Evolutionary conservation across 192 early-diverging fungal genomes (phyloP).

Genomic region (Coemansia sp.): DNA sequence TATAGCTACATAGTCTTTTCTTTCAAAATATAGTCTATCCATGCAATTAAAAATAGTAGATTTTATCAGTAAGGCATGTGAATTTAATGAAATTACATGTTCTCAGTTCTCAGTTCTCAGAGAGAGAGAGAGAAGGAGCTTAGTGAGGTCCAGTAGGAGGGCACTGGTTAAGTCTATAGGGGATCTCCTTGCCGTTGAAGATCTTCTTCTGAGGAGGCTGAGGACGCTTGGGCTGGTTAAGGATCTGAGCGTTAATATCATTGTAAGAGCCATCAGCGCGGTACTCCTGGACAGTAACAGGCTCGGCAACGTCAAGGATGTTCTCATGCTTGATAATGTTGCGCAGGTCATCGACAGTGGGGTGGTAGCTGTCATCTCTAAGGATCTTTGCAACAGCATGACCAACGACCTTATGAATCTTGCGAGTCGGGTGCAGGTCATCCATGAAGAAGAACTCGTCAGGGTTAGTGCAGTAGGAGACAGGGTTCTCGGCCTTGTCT

Average conservation of each 20-base stretch:
- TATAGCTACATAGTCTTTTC: no score
- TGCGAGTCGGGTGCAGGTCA: not conserved
- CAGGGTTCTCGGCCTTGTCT: not conserved
- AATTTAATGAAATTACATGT: no score
- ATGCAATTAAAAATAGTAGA: no score
- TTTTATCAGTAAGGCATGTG: no score
- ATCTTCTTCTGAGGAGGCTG: constrained; percentile 5
- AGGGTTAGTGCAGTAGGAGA: constrained; percentile 6
- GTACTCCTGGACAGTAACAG: constrained; percentile 2
- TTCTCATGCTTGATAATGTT: constrained; percentile 2
- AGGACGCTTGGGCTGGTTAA: constrained; percentile 3
- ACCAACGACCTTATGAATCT: constrained; percentile 2
- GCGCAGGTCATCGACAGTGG: constrained; percentile 5
- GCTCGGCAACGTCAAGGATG: constrained; percentile 5
- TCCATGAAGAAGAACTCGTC: constrained; percentile 6
- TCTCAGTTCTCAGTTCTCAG: no score
- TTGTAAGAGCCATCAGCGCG: constrained; percentile 6
- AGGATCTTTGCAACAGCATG: not conserved
- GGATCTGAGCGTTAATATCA: constrained; percentile 5
- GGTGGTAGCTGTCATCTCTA: not conserved
- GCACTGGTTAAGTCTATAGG: constrained; percentile 2
- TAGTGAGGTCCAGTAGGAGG: no score
- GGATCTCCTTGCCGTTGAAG: constrained; percentile 2
- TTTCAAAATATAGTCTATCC: no score
- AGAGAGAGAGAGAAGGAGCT: no score